Conservation (phyloP, 768 basidiomycete species). For the Boletus coccyginus region DNA sequence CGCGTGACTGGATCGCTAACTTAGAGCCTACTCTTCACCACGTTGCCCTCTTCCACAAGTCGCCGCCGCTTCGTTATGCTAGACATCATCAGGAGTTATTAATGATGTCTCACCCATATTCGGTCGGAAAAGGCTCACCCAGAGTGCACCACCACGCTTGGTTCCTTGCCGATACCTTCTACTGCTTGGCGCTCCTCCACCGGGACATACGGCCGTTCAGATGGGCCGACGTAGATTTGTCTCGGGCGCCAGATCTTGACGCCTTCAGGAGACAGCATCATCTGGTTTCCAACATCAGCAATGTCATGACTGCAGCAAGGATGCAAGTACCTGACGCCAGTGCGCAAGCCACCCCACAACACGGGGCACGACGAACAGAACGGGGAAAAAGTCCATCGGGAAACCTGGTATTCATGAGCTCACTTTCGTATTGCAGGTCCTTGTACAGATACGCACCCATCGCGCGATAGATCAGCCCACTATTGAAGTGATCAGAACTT, state of each 20-base stretch:
- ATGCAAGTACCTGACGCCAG: conserved; percentile 69
- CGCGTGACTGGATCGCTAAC: neutral
- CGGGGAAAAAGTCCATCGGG: conserved; percentile 93
- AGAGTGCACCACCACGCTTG: conserved; percentile 65
- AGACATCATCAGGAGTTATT: neutral
- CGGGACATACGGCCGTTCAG: conserved; percentile 72
- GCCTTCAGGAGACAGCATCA: conserved; percentile 87
- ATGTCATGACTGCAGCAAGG: neutral
- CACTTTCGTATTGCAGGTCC: neutral
- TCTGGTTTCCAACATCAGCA: conserved; percentile 42
- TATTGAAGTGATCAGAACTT: conserved; percentile 26
- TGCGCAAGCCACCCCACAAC: conserved; percentile 94
- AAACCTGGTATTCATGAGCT: conserved; percentile 52
- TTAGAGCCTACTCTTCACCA: conserved; percentile 30
- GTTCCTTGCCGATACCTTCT: conserved; percentile 54
- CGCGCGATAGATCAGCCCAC: conserved; percentile 86
- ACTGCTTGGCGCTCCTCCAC: conserved; percentile 56
- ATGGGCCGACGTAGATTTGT: conserved; percentile 79
- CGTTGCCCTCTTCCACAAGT: conserved; percentile 24
- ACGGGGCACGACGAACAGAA: conserved; percentile 87
- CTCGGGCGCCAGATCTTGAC: conserved; percentile 93
- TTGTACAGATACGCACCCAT: conserved; percentile 58
- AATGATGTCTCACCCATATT: neutral
- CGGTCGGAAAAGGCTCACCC: conserved; percentile 51
- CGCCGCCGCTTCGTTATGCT: conserved; percentile 34